Evolutionary conservation across 176 grass and related monocot genomes (phyloP).

Genomic region (Carex scoparia): DNA sequence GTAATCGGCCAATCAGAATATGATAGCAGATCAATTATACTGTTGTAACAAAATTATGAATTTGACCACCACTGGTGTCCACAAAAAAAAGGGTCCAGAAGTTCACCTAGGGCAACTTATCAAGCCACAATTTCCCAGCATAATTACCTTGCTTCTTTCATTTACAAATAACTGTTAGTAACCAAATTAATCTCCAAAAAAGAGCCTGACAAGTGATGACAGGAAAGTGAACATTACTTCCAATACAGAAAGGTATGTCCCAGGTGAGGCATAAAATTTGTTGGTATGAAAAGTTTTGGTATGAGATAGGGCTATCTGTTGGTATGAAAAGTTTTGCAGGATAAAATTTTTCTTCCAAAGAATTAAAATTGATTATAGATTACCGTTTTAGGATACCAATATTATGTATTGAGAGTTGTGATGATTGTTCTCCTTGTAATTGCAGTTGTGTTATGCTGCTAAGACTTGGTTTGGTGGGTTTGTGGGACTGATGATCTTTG

Average conservation of each 20-base stretch:
- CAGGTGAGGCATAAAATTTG: neutral
- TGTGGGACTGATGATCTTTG: slow-evolving; percentile 98
- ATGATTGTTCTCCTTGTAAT: neutral
- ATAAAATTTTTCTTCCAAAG: neutral
- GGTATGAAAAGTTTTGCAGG: neutral
- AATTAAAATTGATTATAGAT: neutral
- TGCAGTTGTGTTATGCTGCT: slow-evolving; percentile 74
- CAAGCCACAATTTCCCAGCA: neutral
- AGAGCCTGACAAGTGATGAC: neutral
- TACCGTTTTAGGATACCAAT: neutral
- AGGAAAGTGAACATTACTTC: neutral
- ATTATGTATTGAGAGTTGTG: neutral
- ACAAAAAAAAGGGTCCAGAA: neutral
- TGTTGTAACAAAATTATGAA: neutral
- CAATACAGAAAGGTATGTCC: neutral
- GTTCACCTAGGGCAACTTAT: neutral
- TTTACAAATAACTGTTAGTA: neutral
- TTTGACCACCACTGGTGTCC: neutral
- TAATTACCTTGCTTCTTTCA: neutral
- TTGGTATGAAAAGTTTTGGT: neutral
- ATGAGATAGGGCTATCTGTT: neutral
- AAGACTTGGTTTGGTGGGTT: slow-evolving; percentile 99
- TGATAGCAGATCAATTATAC: neutral
- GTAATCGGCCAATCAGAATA: neutral
- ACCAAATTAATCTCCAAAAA: neutral